A percentile compares a stretch with the other conserved stretches of the same genome.
Evolutionary conservation across 129 eudicot species (phyloP).

Genomic region (Chrysanthemum seticuspe): DNA sequence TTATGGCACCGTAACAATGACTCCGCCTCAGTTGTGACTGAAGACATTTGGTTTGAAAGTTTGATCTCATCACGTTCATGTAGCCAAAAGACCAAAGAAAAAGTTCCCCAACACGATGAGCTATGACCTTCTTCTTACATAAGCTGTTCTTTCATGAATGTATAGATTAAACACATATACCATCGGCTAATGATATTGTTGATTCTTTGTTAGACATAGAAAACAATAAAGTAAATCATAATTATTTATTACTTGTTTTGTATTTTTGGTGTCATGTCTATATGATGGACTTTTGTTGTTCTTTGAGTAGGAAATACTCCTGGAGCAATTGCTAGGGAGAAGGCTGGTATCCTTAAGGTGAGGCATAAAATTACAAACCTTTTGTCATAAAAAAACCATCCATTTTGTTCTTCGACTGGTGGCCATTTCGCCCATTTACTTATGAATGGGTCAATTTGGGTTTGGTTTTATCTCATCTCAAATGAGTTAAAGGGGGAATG

Average conservation of each 20-base stretch:
- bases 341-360: constrained; percentile 97
- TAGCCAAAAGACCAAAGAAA: constrained; percentile 8
- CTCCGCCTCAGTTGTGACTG: constrained; percentile 37
- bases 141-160: too few relatives aligned
- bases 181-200: too few relatives aligned
- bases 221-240: too few relatives aligned
- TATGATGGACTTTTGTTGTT: too few relatives aligned
- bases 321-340: constrained; percentile 92
- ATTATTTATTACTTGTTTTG: too few relatives aligned
- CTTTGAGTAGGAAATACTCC: constrained; percentile 72
- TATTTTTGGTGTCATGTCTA: too few relatives aligned
- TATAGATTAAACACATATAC: too few relatives aligned
- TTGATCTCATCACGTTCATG: constrained; percentile 42
- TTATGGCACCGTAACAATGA: constrained; percentile 83
- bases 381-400: neutral
- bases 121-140: constrained; percentile 24
- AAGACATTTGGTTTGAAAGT: constrained; percentile 62
- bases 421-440: too few relatives aligned
- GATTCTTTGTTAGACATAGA: too few relatives aligned
- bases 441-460: too few relatives aligned
- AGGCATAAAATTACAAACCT: neutral
- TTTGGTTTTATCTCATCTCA: too few relatives aligned
- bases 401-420: neutral
- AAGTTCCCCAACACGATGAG: constrained; percentile 38
- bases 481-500: too few relatives aligned